Conservation (phyloP, 768 basidiomycete genomes). For the Hebeloma cylindrosporum region DNA sequence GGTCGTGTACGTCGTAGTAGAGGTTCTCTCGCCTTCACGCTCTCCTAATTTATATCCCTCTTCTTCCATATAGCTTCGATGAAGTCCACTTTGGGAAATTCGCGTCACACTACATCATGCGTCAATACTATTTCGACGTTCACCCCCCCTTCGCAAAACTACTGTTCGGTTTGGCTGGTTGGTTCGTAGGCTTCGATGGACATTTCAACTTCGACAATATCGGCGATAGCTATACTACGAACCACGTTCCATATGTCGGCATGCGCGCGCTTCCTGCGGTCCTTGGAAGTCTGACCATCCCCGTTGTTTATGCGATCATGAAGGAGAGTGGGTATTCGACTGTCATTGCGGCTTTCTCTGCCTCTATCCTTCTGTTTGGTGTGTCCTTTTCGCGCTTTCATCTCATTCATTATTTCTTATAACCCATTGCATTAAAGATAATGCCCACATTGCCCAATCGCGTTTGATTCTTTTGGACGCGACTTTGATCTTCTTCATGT, state of each 20-base stretch:
- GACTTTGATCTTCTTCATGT: slow-evolving; percentile 92
- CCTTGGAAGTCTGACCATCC: slow-evolving; percentile 86
- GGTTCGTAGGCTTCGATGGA: slow-evolving; percentile 96
- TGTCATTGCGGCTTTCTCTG: slow-evolving; percentile 87
- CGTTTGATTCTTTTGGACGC: slow-evolving; percentile 96
- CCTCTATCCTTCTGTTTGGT: slow-evolving; percentile 86
- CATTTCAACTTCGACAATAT: slow-evolving; percentile 93
- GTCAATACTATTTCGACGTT: slow-evolving; percentile 99
- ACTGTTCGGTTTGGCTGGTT: slow-evolving; percentile 90
- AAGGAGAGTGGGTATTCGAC: slow-evolving; percentile 97
- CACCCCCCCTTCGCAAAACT: slow-evolving; percentile 98
- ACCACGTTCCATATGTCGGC: slow-evolving; percentile 91
- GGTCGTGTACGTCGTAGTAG: slow-evolving; percentile 69
- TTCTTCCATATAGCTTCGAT: slow-evolving; percentile 67
- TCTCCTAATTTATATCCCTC: neutral
- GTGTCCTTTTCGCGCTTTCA: slow-evolving; percentile 28
- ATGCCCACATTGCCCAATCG: slow-evolving; percentile 94
- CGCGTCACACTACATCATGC: slow-evolving; percentile 87
- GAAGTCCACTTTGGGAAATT: slow-evolving; percentile 99
- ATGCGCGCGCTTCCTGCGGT: slow-evolving; percentile 92
- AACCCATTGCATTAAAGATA: slow-evolving; percentile 56
- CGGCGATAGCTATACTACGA: slow-evolving; percentile 85
- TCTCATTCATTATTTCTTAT: neutral
- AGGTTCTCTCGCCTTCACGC: slow-evolving; percentile 1
- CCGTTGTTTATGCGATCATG: slow-evolving; percentile 95